Evolutionary conservation across 805 yeast genomes (phyloP).

Genomic region (Ogataea henricii): DNA sequence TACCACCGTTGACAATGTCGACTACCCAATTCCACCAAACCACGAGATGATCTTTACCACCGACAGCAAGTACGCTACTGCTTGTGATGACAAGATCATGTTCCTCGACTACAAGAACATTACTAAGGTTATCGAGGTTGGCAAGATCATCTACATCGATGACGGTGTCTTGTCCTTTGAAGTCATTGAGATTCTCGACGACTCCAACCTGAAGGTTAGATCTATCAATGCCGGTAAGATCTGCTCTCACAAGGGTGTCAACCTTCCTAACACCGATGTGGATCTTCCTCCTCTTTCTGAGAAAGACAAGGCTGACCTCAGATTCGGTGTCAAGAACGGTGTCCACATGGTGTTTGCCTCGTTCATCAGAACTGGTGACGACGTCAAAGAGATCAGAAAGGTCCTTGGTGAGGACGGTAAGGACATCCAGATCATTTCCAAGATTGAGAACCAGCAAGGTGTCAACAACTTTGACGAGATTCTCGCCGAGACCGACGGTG

Average conservation of each 20-base stretch:
- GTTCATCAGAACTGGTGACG: conserved; percentile 92
- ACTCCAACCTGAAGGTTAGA: conserved; percentile 76
- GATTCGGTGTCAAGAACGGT: conserved; percentile 94
- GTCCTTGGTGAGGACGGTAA: conserved; percentile 97
- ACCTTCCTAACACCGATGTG: conserved; percentile 98
- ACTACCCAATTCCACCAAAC: conserved; percentile 79
- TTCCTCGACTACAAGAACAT: conserved; percentile 94
- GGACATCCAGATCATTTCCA: conserved; percentile 93
- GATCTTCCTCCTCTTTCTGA: conserved; percentile 97
- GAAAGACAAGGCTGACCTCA: conserved; percentile 90
- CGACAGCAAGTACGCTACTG: conserved; percentile 71
- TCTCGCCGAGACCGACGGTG: conserved; percentile 94
- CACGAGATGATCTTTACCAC: conserved; percentile 95
- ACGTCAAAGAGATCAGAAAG: conserved; percentile 85
- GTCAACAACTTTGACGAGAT: conserved; percentile 99
- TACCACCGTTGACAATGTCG: conserved; percentile 77
- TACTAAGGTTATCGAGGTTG: conserved; percentile 86
- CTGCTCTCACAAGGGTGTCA: conserved; percentile 98
- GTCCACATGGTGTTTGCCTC: conserved; percentile 99
- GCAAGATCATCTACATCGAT: conserved; percentile 91
- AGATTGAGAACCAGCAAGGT: conserved; percentile 99
- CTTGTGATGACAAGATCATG: conserved; percentile 80
- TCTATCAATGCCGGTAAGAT: conserved; percentile 95
- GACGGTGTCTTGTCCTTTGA: conserved; percentile 97
- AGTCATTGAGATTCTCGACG: conserved; percentile 83